Conservation (phyloP, 768 basidiomycete species). For the Hypholoma fasciculare region DNA sequence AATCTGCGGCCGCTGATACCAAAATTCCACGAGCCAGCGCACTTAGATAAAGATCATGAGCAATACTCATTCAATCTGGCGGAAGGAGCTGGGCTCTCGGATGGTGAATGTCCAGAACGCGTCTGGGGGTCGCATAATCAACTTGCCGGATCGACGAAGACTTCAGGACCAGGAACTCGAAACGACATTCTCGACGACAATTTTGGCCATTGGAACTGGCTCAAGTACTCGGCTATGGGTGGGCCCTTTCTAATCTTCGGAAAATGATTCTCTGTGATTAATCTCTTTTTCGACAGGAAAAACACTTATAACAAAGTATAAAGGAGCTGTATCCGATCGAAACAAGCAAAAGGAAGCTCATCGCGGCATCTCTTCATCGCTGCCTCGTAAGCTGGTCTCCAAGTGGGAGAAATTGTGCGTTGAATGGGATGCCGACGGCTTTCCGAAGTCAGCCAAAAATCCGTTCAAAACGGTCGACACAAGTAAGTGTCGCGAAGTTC, state of each 20-base stretch:
- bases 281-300: no score
- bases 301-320: neutral
- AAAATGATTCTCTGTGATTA: no score
- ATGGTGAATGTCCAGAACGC: slow-evolving; percentile 32
- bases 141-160: slow-evolving; percentile 26
- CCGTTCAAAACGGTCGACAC: neutral
- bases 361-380: slow-evolving; percentile 1
- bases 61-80: slow-evolving; percentile 26
- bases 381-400: neutral
- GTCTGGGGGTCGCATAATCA: slow-evolving; percentile 30
- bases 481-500: no score
- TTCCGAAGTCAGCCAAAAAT: slow-evolving; percentile 1
- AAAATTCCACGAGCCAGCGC: slow-evolving; percentile 29
- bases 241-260: no score
- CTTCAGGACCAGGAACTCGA: slow-evolving; percentile 28
- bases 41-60: slow-evolving; percentile 19
- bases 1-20: slow-evolving; percentile 17
- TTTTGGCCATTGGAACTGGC: slow-evolving; percentile 24
- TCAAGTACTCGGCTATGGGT: slow-evolving; percentile 14
- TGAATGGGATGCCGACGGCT: slow-evolving; percentile 1
- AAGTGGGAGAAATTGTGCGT: neutral
- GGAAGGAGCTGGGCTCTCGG: slow-evolving; percentile 22
- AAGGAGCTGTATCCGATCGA: neutral
- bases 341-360: slow-evolving; percentile 13
- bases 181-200: slow-evolving; percentile 9